Evolutionary conservation across 805 yeast genomes (phyloP).

Genomic region (Ogataea trehalophila): DNA sequence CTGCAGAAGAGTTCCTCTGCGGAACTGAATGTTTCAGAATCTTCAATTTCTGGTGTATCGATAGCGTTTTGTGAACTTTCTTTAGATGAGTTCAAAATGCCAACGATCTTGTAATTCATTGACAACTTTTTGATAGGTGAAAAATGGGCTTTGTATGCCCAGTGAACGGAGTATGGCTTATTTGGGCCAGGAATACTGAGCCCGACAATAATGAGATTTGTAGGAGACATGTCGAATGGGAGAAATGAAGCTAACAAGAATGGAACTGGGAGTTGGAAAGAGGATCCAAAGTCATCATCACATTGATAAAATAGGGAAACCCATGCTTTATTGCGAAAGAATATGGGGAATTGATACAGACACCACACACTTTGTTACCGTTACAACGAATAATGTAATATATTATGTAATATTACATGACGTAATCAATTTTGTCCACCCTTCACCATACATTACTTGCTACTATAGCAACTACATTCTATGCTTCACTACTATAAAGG

Average conservation of each 20-base stretch:
- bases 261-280: background rate
- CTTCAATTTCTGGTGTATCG: conserved; percentile 1
- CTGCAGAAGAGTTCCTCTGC: background rate
- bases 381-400: no score
- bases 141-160: background rate
- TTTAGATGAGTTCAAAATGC: conserved; percentile 2
- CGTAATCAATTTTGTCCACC: no score
- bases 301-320: no score
- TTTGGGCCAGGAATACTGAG: background rate
- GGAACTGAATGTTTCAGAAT: background rate
- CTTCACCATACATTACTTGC: no score
- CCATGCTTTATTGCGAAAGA: no score
- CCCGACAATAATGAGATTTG: background rate
- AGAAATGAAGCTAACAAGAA: background rate
- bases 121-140: background rate
- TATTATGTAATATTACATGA: no score
- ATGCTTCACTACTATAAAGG: no score
- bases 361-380: no score
- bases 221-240: background rate
- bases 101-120: background rate
- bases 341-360: no score
- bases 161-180: background rate
- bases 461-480: no score
- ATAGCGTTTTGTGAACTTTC: background rate
- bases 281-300: no score